These are phyloP conservation scores for Theobroma grandiflorum DNA, from an alignment of 441 rosid genomes.

Conservation along the genomic window DNA sequence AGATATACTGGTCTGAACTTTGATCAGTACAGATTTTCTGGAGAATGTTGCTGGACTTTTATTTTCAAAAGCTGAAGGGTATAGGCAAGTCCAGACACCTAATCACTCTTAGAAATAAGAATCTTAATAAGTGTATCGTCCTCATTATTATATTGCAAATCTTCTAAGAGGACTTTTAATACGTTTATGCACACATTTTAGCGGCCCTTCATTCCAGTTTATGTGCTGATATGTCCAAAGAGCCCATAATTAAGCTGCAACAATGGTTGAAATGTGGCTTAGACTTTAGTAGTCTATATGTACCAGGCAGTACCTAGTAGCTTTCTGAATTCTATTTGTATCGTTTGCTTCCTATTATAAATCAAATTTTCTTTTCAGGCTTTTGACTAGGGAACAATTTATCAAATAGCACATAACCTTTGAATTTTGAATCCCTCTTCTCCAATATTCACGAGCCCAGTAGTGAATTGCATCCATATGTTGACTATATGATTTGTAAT, in stretches of 20 bases:
- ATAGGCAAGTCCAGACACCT: too few relatives aligned
- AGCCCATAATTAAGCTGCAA: background rate
- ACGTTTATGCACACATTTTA: background rate
- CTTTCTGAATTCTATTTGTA: background rate
- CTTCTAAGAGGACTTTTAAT: background rate
- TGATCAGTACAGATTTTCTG: too few relatives aligned
- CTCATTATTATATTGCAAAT: too few relatives aligned
- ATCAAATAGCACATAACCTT: background rate
- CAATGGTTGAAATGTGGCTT: background rate
- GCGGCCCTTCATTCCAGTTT: background rate
- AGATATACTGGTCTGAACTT: too few relatives aligned
- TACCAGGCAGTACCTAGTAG: background rate
- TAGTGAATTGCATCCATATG: background rate
- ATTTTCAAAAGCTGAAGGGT: too few relatives aligned
- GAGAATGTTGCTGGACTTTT: too few relatives aligned
- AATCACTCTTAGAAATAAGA: too few relatives aligned
- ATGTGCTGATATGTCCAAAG: background rate
- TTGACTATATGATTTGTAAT: slow-evolving; percentile 1
- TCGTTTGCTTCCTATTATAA: background rate
- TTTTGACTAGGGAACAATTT: background rate
- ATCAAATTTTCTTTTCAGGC: background rate
- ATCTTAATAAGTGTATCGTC: too few relatives aligned
- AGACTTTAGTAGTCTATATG: background rate
- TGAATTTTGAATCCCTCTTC: background rate
- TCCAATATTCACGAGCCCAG: background rate